A percentile compares a stretch with the other conserved stretches of the same genome.
These are phyloP conservation scores for Acer yangbiense DNA, from an alignment of 345 rosid genomes.

Conservation along the genomic window DNA sequence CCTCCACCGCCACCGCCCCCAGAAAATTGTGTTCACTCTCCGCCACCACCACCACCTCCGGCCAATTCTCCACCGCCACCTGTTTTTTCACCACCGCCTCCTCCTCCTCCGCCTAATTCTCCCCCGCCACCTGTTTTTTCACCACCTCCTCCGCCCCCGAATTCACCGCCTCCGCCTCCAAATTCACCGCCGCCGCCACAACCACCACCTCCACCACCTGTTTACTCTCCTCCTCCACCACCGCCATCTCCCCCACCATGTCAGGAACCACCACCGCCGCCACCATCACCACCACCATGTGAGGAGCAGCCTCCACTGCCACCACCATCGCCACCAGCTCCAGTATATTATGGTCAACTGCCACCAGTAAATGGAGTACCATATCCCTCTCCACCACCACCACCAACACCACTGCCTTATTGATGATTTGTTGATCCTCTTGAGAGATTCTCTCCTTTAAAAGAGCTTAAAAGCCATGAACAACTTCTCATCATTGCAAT, in stretches of 20 bases:
- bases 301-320: too few species aligned
- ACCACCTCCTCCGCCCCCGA: conserved; percentile 11
- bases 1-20: conserved; percentile 5
- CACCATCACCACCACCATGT: conserved; percentile 44
- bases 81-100: background rate
- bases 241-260: conserved; percentile 20
- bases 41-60: too few species aligned
- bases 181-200: conserved; percentile 19
- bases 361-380: too few species aligned
- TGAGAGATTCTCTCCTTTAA: background rate
- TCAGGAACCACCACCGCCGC: background rate
- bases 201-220: conserved; percentile 15
- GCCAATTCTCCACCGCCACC: too few species aligned
- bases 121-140: background rate
- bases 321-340: too few species aligned
- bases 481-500: background rate
- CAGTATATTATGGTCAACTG: too few species aligned
- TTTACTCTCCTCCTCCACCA: too few species aligned
- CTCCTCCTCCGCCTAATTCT: conserved; percentile 5
- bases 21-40: too few species aligned
- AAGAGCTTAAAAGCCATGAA: background rate
- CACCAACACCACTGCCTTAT: conserved; percentile 37
- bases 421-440: conserved; percentile 13
- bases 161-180: conserved; percentile 20
- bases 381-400: conserved; percentile 20